phyloP scores from a whole-genome alignment of 2,329 filamentous ascomycete genomes.

The Neospermospora avenae region DNA sequence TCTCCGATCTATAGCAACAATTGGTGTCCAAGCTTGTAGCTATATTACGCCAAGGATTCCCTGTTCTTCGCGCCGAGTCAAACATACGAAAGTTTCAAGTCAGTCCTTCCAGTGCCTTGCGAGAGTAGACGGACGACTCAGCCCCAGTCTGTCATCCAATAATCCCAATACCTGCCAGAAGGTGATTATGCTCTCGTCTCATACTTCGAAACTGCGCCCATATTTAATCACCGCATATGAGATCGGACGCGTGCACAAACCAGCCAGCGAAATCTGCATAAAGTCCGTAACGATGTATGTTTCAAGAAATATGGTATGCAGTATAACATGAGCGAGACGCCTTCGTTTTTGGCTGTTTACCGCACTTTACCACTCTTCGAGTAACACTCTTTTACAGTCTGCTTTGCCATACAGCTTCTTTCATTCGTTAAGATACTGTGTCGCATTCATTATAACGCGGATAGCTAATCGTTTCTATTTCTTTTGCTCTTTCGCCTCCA shows the following conservation, averaged over 20 bases:
- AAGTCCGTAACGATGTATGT: neutral
- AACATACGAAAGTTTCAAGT: neutral
- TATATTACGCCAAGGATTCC: neutral
- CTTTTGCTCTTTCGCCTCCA: neutral
- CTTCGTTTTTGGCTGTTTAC: neutral
- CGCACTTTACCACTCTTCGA: neutral
- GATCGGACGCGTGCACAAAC: neutral
- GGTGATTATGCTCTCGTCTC: constrained; percentile 8
- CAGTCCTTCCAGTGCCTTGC: neutral
- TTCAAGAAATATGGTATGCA: neutral
- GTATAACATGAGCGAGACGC: neutral
- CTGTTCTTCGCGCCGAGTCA: neutral
- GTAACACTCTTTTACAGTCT: neutral
- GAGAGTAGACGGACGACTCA: neutral
- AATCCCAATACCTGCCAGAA: neutral
- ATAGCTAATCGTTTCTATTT: neutral
- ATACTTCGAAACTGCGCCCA: constrained; percentile 10
- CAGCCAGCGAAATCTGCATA: neutral
- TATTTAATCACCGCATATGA: neutral
- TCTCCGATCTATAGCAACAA: neutral
- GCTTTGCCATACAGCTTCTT: neutral
- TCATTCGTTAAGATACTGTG: neutral
- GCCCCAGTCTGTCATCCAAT: neutral
- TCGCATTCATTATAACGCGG: neutral
- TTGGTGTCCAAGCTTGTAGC: too few relatives aligned